These are phyloP conservation scores for Leccinum fallax DNA, from an alignment of 1,284 basidiomycete genomes.

Conservation along the genomic window DNA sequence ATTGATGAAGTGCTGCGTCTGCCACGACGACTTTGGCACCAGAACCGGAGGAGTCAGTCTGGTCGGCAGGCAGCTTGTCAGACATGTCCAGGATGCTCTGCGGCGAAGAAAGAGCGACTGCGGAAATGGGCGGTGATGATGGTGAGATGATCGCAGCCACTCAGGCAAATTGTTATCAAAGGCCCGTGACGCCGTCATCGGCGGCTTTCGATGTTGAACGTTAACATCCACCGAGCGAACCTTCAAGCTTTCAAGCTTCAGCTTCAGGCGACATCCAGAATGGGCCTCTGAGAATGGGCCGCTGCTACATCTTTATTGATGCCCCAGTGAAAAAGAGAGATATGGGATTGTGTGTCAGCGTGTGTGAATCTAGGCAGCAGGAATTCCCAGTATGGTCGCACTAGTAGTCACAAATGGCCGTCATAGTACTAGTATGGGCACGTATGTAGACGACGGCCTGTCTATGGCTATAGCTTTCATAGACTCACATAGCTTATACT, in stretches of 20 bases:
- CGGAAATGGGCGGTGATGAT: not conserved
- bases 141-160: not conserved
- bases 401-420: too few species aligned
- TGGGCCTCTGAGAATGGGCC: too few species aligned
- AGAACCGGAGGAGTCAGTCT: not conserved
- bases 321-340: too few species aligned
- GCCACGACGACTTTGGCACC: not conserved
- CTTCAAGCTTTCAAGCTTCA: too few species aligned
- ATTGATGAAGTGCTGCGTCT: not conserved
- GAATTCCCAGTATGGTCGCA: too few species aligned
- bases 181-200: too few species aligned
- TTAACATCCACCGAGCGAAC: not conserved
- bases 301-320: too few species aligned
- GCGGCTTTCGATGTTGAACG: not conserved
- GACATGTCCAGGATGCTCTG: constrained; percentile 11
- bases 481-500: not conserved
- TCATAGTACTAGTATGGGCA: too few species aligned
- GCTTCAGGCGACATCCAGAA: not conserved
- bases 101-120: not conserved
- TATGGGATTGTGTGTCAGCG: too few species aligned
- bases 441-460: too few species aligned
- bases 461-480: too few species aligned
- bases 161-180: not conserved
- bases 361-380: not conserved
- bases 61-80: not conserved